Conservation (phyloP, 2,329 filamentous ascomycete genomes). For the Bisporella sp. region DNA sequence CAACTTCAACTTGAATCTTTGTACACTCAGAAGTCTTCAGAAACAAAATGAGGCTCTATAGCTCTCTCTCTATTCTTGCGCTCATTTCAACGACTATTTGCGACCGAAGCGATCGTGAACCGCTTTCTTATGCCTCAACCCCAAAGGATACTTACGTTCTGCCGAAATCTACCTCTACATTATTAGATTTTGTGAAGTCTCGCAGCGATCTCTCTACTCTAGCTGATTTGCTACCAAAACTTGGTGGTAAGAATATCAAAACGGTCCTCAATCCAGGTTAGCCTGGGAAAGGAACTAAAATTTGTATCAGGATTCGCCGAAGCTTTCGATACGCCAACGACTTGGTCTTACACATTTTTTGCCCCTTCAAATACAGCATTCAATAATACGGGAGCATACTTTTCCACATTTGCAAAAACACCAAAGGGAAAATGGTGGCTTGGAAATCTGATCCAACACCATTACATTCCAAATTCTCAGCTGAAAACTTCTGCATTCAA, state of each 20-base stretch:
- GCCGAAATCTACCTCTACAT: background rate
- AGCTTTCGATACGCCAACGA: constrained; percentile 23
- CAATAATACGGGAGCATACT: constrained; percentile 24
- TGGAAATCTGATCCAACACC: constrained; percentile 20
- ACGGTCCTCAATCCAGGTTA: too few relatives aligned
- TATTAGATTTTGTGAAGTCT: constrained; percentile 11
- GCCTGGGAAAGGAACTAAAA: too few relatives aligned
- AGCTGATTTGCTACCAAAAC: constrained; percentile 8
- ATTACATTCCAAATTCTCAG: constrained; percentile 21
- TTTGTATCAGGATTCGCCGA: constrained; percentile 13
- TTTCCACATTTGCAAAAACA: constrained; percentile 19
- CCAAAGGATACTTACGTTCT: too few relatives aligned
- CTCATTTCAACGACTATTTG: too few relatives aligned
- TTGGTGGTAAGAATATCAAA: background rate
- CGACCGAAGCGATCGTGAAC: too few relatives aligned
- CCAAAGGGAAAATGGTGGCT: constrained; percentile 25
- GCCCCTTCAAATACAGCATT: constrained; percentile 26
- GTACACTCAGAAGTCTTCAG: too few relatives aligned
- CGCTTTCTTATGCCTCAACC: too few relatives aligned
- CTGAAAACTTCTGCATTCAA: constrained; percentile 17
- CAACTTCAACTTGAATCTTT: too few relatives aligned
- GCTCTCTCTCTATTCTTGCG: too few relatives aligned
- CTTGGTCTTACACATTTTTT: constrained; percentile 27
- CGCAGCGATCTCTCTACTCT: constrained; percentile 10
- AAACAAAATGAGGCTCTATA: too few relatives aligned